Evolutionary conservation across 1,284 basidiomycete genomes (phyloP), one percentile per base, ranked within the genome.

Genomic region (Jaminaea rosea): DNA sequence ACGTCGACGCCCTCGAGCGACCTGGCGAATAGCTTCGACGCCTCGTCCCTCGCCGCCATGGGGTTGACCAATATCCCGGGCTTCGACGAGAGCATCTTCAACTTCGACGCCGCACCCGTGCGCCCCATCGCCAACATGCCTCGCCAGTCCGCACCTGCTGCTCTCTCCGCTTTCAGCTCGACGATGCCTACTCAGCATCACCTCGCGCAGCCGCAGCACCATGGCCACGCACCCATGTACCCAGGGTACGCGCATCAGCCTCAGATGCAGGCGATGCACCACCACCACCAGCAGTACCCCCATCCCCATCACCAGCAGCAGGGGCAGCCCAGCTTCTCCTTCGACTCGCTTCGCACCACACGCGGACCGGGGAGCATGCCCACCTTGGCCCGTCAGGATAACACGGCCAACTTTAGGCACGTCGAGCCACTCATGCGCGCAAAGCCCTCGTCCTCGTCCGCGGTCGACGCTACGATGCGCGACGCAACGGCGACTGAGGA

Each of bases 371-470:
- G 61, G 26, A 46, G 63, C 15, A 59, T 66, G 21, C 67, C 67
- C 23, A 63, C 68, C 49, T 55, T 69, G 11, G 62, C 61, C 4
- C 54, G 59, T 26, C 54, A 56, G 47, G 67, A 68, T 19, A 58
- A 51, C 42, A 51, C 54, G 24, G 58, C 60, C 51, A 58, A 52
- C 32, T 73, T 63, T 56, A 59, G 70, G 13, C 59, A 59, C 32
- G 69, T 72, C 4, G 67, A 70, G 52, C 60, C 69, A 1, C 61
- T 73, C 13, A 69, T 61, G 13, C 60, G 70, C 15, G 67, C 67
- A 4, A 65, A 63, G n/a, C 70, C 70, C 9, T 26, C 34, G 15
- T 36, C 31, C 29, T 8, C 29, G 29, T 31, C 29, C 9, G 6
- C 9, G 4, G 34, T 10, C 9, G 34, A 36, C 34, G 21, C 34